Evolutionary conservation across 1,284 basidiomycete species (phyloP).

Genomic region (Ceratobasidium sp.): DNA sequence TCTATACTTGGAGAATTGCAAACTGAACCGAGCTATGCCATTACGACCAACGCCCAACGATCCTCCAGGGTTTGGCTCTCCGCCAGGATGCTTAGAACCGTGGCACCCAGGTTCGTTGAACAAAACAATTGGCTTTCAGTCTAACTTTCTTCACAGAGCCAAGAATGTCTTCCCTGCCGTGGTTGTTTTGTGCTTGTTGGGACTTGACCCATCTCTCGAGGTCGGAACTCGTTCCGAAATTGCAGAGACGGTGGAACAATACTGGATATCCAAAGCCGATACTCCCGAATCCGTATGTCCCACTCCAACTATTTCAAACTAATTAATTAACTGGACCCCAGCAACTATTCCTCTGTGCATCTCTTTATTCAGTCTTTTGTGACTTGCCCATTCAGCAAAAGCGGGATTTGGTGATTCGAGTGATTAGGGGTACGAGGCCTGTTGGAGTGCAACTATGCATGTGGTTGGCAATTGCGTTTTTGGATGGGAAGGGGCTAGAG

Average conservation of each 20-base stretch:
- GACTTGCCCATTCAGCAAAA: conserved; percentile 23
- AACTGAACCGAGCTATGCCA: neutral
- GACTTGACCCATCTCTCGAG: conserved; percentile 14
- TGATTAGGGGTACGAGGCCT: conserved; percentile 18
- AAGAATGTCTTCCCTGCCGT: conserved; percentile 13
- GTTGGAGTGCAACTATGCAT: conserved; percentile 2
- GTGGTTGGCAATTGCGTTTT: conserved; percentile 24
- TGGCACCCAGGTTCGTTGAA: neutral
- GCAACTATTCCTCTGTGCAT: conserved; percentile 9
- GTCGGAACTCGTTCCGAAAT: conserved; percentile 8
- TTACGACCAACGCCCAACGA: too few relatives aligned
- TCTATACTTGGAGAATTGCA: neutral
- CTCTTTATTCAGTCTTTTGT: neutral
- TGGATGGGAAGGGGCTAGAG: conserved; percentile 2
- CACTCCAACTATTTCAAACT: neutral
- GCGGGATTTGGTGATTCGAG: conserved; percentile 10
- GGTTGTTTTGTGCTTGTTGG: conserved; percentile 2
- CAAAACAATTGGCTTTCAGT: neutral
- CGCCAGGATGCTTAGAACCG: neutral
- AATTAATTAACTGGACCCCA: neutral
- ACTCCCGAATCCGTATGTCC: conserved; percentile 7
- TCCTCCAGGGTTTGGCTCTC: neutral
- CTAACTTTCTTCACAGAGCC: neutral
- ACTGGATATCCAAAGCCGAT: conserved; percentile 16
- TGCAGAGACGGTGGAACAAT: conserved; percentile 2